These are phyloP conservation scores for Penicillium coffeae DNA, from an alignment of 495 filamentous ascomycete species.

Conservation along the genomic window DNA sequence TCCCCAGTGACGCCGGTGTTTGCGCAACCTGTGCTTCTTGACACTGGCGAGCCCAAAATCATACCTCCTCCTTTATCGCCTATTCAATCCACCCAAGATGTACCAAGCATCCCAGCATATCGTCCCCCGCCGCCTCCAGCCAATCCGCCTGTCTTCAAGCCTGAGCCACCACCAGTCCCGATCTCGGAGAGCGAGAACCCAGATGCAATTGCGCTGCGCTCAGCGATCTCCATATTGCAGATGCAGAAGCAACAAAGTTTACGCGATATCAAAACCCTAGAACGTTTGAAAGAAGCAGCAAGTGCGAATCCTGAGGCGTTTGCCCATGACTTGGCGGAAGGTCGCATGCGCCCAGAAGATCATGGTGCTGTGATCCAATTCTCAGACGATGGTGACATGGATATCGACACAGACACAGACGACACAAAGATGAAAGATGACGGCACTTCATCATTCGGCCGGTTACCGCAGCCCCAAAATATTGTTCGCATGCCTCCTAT, in stretches of 20 bases:
- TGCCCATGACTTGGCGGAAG: constrained; percentile 54
- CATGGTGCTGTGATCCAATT: constrained; percentile 38
- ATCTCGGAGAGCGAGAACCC: constrained; percentile 75
- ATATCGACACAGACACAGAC: constrained; percentile 35
- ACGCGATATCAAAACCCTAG: constrained; percentile 64
- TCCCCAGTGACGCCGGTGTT: constrained; percentile 47
- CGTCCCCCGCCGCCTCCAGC: constrained; percentile 15
- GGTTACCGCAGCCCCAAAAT: constrained; percentile 74
- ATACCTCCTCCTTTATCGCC: constrained; percentile 34
- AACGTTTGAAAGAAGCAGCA: constrained; percentile 60
- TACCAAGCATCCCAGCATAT: constrained; percentile 6
- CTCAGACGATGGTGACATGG: constrained; percentile 30
- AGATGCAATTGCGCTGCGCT: constrained; percentile 77
- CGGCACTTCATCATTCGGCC: constrained; percentile 36
- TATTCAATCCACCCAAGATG: constrained; percentile 24
- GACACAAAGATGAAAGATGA: constrained; percentile 8
- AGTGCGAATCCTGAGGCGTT: constrained; percentile 67
- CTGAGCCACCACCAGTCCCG: constrained; percentile 56
- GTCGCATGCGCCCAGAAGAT: constrained; percentile 44
- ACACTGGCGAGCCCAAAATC: constrained; percentile 29
- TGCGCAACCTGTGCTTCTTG: constrained; percentile 36
- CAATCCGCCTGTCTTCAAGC: constrained; percentile 26
- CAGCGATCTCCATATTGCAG: constrained; percentile 77
- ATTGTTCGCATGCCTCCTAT: constrained; percentile 79
- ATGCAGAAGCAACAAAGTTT: constrained; percentile 72